Conservation (phyloP, 805 yeast genomes). For the Limtongia smithiae region DNA sequence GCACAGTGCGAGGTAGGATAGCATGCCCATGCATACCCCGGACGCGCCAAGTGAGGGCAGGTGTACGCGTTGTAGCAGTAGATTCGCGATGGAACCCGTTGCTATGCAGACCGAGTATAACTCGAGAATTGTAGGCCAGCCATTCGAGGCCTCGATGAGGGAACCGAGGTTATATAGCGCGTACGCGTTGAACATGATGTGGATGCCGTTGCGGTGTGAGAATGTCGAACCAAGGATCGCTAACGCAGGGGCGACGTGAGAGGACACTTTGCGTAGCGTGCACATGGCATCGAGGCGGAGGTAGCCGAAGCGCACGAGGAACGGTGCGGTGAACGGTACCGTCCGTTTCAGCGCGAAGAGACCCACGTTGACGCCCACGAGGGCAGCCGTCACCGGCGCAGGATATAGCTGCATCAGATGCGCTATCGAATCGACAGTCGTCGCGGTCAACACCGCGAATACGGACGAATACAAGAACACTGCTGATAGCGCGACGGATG, state of each 20-base stretch:
- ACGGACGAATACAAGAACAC: too few relatives aligned
- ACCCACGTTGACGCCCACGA: conserved; percentile 6
- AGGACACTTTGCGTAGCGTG: conserved; percentile 3
- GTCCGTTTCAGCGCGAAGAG: conserved; percentile 16
- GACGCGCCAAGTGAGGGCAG: conserved; percentile 27
- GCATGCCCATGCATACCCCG: conserved; percentile 25
- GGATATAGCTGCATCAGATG: conserved; percentile 1
- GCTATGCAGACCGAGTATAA: conserved; percentile 13
- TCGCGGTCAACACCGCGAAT: not conserved
- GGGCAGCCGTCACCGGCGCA: conserved; percentile 21
- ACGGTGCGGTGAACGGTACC: conserved; percentile 12
- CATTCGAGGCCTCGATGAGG: conserved; percentile 13
- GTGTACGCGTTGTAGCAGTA: conserved; percentile 9
- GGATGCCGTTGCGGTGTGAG: conserved; percentile 22
- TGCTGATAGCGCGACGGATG: too few relatives aligned
- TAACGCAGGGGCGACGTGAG: conserved; percentile 3
- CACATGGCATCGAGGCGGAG: conserved; percentile 17
- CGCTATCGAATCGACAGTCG: not conserved
- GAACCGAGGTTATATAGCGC: conserved; percentile 23
- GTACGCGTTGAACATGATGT: conserved; percentile 12
- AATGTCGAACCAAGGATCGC: conserved; percentile 17
- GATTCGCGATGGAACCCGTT: conserved; percentile 10
- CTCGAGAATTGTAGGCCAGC: conserved; percentile 10
- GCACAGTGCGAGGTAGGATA: conserved; percentile 16
- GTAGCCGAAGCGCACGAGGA: conserved; percentile 18